phyloP scores from a whole-genome alignment of 768 basidiomycete genomes.

The Auricularia cornea region DNA sequence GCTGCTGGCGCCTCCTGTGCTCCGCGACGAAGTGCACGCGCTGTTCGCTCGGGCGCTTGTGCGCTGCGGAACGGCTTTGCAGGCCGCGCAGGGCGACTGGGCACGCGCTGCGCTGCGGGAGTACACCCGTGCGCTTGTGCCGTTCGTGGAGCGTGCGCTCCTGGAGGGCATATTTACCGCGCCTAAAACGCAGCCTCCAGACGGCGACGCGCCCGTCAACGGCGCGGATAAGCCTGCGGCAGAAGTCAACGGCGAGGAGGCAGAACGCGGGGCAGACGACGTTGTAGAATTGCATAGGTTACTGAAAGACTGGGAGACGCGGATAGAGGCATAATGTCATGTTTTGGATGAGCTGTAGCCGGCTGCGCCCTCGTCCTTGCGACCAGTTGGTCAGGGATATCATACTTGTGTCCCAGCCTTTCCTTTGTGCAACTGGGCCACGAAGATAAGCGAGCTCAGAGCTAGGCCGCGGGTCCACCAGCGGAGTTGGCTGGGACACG shows the following conservation, averaged over 20 bases:
- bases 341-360: too few relatives aligned
- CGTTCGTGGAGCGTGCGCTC: constrained; percentile 61
- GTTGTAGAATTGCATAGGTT: not conserved
- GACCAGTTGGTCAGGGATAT: too few relatives aligned
- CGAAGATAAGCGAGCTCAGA: too few relatives aligned
- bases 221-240: not conserved
- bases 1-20: constrained; percentile 59
- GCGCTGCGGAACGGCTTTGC: constrained; percentile 29
- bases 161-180: constrained; percentile 60
- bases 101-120: constrained; percentile 43
- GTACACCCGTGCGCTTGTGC: constrained; percentile 55
- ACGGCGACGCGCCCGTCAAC: not conserved
- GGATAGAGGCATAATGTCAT: not conserved
- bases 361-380: too few relatives aligned
- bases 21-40: constrained; percentile 47
- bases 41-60: constrained; percentile 39
- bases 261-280: not conserved
- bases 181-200: not conserved
- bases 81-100: constrained; percentile 24
- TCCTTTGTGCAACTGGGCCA: too few relatives aligned
- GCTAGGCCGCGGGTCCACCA: too few relatives aligned
- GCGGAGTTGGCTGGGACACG: too few relatives aligned
- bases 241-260: not conserved
- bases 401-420: too few relatives aligned
- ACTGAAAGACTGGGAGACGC: not conserved